A percentile compares a stretch with the other conserved stretches of the same genome.
Evolutionary conservation across 306 rosid genomes (phyloP).

Genomic region (Sphenostylis stenocarpa): DNA sequence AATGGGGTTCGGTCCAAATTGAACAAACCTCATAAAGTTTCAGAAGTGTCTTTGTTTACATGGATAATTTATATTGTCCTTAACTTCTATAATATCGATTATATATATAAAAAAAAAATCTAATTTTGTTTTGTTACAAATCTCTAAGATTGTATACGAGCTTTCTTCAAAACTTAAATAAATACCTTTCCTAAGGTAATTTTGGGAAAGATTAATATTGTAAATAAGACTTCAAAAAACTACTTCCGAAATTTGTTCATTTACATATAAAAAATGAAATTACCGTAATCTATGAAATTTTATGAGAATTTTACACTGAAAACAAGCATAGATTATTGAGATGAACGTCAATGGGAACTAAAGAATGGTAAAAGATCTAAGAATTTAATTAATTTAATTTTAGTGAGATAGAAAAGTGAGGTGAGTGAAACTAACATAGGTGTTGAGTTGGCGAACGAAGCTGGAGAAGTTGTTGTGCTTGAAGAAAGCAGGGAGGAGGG

Average conservation of each 20-base stretch:
- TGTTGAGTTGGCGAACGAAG: constrained; percentile 94
- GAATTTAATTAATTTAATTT: too few relatives aligned
- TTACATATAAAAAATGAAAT: not conserved
- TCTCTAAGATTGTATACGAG: not conserved
- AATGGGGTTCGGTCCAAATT: not conserved
- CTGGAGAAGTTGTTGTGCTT: constrained; percentile 96
- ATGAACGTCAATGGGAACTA: too few relatives aligned
- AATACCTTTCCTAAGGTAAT: not conserved
- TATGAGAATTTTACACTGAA: not conserved
- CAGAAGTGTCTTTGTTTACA: not conserved
- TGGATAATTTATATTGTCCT: not conserved
- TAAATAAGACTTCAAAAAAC: too few relatives aligned
- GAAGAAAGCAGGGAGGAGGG: constrained; percentile 76
- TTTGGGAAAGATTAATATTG: not conserved
- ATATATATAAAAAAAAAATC: too few relatives aligned
- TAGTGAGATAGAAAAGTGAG: not conserved
- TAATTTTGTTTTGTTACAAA: too few relatives aligned
- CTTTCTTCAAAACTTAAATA: not conserved
- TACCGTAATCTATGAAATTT: not conserved
- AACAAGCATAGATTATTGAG: not conserved
- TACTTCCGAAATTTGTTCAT: not conserved
- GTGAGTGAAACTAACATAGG: constrained; percentile 50
- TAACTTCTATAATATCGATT: not conserved
- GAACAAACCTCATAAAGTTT: not conserved
- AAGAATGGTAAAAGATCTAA: too few relatives aligned